Conservation (phyloP, 257 asterid genomes). For the Ajuga chamaepitys region DNA sequence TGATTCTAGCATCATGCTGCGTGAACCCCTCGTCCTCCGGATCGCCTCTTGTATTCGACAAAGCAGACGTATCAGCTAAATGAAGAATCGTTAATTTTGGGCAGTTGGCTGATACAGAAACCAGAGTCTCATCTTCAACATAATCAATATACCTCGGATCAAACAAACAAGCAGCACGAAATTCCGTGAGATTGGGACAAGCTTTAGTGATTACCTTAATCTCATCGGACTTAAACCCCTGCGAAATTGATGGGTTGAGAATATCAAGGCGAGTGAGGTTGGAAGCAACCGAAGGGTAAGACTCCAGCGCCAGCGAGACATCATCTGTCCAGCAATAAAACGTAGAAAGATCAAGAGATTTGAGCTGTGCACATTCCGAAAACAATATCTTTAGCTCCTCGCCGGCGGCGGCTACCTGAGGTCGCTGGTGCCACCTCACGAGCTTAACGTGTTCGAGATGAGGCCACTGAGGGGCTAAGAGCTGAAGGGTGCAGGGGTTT, state of each 20-base stretch:
- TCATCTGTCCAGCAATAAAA: conserved; percentile 97
- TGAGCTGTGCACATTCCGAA: conserved; percentile 19
- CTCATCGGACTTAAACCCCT: conserved; percentile 75
- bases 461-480: conserved; percentile 49
- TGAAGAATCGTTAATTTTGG: conserved; percentile 57
- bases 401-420: conserved; percentile 51
- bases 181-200: conserved; percentile 56
- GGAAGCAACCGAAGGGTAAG: conserved; percentile 32
- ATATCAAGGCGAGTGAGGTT: conserved; percentile 46
- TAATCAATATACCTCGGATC: conserved; percentile 77
- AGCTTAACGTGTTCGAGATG: conserved; percentile 45
- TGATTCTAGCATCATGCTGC: conserved; percentile 53
- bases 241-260: conserved; percentile 65
- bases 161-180: conserved; percentile 63
- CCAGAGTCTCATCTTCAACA: conserved; percentile 64
- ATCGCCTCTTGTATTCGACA: conserved; percentile 44
- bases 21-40: conserved; percentile 45
- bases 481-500: conserved; percentile 35
- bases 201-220: conserved; percentile 43
- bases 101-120: conserved; percentile 53
- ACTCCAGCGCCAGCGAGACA: conserved; percentile 47
- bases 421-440: conserved; percentile 91
- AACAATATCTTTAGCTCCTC: conserved; percentile 54
- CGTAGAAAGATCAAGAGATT: conserved; percentile 47
- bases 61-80: conserved; percentile 64